Percentiles rank a stretch among this genome's conserved stretches.
These are phyloP conservation scores for Globisporangium nodosum DNA, from an alignment of 352 stramenopile genomes.

Conservation along the genomic window DNA sequence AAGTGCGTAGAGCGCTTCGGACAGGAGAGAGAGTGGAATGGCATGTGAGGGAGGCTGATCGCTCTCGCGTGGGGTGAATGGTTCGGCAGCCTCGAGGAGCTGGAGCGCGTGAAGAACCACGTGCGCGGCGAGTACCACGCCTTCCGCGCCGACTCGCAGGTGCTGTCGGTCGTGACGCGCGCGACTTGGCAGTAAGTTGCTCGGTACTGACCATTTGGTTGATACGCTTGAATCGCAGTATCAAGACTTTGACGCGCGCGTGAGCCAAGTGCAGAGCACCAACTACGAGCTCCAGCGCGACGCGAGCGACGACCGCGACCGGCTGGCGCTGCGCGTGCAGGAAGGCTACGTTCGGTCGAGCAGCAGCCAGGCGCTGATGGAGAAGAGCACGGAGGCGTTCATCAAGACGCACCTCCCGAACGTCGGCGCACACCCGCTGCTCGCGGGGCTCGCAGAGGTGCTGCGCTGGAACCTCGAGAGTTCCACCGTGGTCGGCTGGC, in stretches of 20 bases:
- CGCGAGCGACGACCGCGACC: conserved; percentile 15
- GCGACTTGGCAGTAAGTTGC: not conserved
- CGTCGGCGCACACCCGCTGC: conserved; percentile 64
- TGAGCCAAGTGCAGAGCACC: conserved; percentile 37
- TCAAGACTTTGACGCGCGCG: conserved; percentile 36
- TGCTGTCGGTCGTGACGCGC: conserved; percentile 5
- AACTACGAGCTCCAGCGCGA: conserved; percentile 41
- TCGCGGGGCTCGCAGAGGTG: conserved; percentile 46
- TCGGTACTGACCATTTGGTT: not conserved
- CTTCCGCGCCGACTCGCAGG: conserved; percentile 36
- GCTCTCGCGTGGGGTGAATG: not conserved
- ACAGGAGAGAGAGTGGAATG: not conserved
- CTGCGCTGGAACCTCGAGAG: conserved; percentile 63
- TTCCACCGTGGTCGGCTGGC: conserved; percentile 60
- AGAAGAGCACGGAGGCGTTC: conserved; percentile 36
- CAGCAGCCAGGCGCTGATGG: conserved; percentile 30
- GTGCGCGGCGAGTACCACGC: conserved; percentile 54
- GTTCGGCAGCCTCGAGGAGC: conserved; percentile 35
- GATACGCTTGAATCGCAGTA: conserved; percentile 24
- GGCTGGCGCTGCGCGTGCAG: conserved; percentile 31
- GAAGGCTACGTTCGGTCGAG: conserved; percentile 38
- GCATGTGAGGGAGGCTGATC: not conserved
- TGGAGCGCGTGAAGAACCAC: conserved; percentile 64
- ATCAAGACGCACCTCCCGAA: conserved; percentile 36
- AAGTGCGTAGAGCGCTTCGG: conserved; percentile 20